Evolutionary conservation across 192 early-diverging fungal genomes (phyloP).

Genomic region (Umbelopsis ramanniana): DNA sequence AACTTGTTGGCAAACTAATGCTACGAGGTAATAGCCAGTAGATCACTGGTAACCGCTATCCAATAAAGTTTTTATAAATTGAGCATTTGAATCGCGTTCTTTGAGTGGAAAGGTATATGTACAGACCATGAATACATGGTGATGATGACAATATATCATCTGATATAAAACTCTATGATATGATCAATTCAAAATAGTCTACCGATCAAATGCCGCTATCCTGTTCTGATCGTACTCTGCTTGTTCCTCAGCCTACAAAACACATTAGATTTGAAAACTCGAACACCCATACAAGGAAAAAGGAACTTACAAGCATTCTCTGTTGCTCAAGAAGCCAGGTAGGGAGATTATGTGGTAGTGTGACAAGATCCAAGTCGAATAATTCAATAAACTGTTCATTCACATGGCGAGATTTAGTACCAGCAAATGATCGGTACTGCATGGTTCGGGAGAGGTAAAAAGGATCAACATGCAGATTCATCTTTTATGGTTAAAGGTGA

Average conservation of each 20-base stretch:
- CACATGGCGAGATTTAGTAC: constrained; percentile 81
- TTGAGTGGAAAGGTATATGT: background rate
- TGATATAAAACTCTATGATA: background rate
- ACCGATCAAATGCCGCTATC: background rate
- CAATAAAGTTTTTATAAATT: constrained; percentile 13
- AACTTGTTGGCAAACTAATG: constrained; percentile 77
- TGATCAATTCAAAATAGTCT: background rate
- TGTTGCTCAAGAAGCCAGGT: constrained; percentile 80
- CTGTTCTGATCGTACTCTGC: background rate
- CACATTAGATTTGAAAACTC: background rate
- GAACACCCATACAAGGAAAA: background rate
- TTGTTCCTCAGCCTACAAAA: constrained; percentile 8
- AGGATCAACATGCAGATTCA: background rate
- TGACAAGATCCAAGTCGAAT: constrained; percentile 91
- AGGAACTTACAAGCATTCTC: constrained; percentile 57
- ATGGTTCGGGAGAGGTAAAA: background rate
- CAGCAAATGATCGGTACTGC: constrained; percentile 91
- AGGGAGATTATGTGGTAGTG: constrained; percentile 76
- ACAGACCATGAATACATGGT: background rate
- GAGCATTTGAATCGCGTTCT: background rate
- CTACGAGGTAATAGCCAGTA: constrained; percentile 40
- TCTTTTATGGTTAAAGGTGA: background rate
- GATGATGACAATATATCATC: background rate
- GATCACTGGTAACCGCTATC: background rate
- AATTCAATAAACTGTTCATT: constrained; percentile 97